Percentiles rank a stretch among this genome's conserved stretches.
Conservation (phyloP, 2,329 filamentous ascomycete species). For the Xylariaceae sp. region DNA sequence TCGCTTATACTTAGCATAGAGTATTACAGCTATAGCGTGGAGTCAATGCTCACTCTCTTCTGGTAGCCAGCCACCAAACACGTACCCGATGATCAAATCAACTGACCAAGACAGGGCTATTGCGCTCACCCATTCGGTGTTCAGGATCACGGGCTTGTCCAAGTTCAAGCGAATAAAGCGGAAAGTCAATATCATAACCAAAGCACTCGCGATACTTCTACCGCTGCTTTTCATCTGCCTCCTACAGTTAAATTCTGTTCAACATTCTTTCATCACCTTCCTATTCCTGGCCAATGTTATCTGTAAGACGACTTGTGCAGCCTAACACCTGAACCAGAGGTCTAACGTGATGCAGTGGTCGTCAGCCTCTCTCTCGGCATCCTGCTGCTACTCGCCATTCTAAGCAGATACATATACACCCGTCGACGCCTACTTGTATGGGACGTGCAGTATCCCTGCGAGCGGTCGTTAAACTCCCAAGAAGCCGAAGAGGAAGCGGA, state of each 20-base stretch:
- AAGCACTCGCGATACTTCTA: slow-evolving; percentile 31
- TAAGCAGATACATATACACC: slow-evolving; percentile 35
- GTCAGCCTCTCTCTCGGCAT: slow-evolving; percentile 28
- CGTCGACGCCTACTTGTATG: slow-evolving; percentile 26
- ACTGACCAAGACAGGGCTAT: slow-evolving; percentile 26
- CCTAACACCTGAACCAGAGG: neutral
- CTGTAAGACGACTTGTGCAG: slow-evolving; percentile 26
- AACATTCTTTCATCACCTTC: slow-evolving; percentile 23
- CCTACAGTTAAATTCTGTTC: slow-evolving; percentile 25
- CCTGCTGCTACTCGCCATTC: slow-evolving; percentile 31
- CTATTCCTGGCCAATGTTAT: slow-evolving; percentile 33
- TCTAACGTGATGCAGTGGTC: slow-evolving; percentile 26
- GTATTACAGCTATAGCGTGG: slow-evolving; percentile 47
- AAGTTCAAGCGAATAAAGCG: slow-evolving; percentile 24
- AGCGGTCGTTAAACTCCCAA: slow-evolving; percentile 6
- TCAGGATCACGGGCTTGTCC: slow-evolving; percentile 24
- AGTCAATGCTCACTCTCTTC: slow-evolving; percentile 40
- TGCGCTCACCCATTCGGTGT: slow-evolving; percentile 31
- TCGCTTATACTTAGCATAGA: slow-evolving; percentile 25
- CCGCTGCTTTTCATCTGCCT: slow-evolving; percentile 32
- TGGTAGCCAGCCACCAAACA: slow-evolving; percentile 32
- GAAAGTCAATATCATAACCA: slow-evolving; percentile 24
- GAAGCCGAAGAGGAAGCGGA: slow-evolving; percentile 9
- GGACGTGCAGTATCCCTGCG: slow-evolving; percentile 22
- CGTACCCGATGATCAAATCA: neutral